phyloP scores from a whole-genome alignment of 2,329 filamentous ascomycete genomes.

The Colletotrichum sp. region DNA sequence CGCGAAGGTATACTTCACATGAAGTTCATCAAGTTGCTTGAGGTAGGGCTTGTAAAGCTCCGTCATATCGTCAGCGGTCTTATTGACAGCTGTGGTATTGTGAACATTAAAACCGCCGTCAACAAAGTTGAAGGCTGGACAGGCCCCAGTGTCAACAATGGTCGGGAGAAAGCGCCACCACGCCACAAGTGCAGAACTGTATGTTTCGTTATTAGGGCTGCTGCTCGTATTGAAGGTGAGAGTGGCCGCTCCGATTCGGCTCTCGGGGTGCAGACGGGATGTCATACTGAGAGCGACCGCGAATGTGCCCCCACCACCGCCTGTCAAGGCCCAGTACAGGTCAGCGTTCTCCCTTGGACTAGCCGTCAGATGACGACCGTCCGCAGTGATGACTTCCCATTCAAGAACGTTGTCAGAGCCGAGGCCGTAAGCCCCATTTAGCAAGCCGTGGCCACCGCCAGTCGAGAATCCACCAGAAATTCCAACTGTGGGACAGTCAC shows the following conservation, averaged over 20 bases:
- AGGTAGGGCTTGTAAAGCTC: neutral
- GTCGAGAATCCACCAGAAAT: conserved; percentile 58
- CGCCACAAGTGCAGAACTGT: neutral
- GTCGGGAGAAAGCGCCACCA: neutral
- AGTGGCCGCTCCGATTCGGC: neutral
- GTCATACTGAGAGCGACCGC: conserved; percentile 45
- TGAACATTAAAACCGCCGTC: neutral
- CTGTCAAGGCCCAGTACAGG: conserved; percentile 60
- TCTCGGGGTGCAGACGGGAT: neutral
- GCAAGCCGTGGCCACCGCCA: conserved; percentile 57
- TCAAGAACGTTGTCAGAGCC: conserved; percentile 57
- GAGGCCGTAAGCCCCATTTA: conserved; percentile 51
- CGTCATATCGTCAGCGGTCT: neutral
- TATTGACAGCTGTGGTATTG: neutral
- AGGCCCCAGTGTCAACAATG: neutral
- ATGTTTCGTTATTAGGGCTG: neutral
- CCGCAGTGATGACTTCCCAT: conserved; percentile 51
- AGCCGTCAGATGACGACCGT: conserved; percentile 46
- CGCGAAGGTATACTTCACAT: neutral
- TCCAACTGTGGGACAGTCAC: conserved; percentile 54
- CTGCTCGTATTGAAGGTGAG: neutral
- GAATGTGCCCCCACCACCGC: conserved; percentile 57
- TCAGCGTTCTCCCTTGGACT: conserved; percentile 47
- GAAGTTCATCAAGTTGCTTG: neutral
- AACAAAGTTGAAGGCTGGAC: neutral